Evolutionary conservation across 2,329 filamentous ascomycete species (phyloP), one percentile per base, ranked within the genome.

Genomic region (Amauroascus verrucosus): DNA sequence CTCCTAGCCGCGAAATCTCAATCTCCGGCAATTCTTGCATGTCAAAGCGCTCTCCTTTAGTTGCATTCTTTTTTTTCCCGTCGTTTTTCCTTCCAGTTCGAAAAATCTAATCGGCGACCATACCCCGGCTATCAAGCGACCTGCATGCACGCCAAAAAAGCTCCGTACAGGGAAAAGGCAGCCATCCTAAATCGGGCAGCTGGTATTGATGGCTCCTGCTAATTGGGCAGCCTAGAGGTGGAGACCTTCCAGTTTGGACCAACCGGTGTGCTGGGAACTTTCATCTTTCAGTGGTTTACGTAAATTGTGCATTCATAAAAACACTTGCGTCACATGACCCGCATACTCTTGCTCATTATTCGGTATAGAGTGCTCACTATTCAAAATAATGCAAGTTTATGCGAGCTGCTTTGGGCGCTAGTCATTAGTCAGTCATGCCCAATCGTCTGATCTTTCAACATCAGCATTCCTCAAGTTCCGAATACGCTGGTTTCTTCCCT

Each of bases 1-100:
- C 40, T 45, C 40, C 28, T 51, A 26, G 28, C 4, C 22, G 6
- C 9, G 9, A 28, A 30, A 32, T 22, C 22, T 24, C 2, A 20
- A 16, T 18, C n/a, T 13, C 14, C 33, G 47, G 46, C 46, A 24
- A 41, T 28, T 22, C 48, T 44, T 51, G 48, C 48, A 33, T 33
- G 8, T 14, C n/a, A 16, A 13, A 33, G n/a, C n/a, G 7, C n/a
- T 22, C 13, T n/a, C 38, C 3, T 6, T 40, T 40, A n/a, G n/a
- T n/a, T n/a, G n/a, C n/a, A n/a, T n/a, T n/a, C n/a, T n/a, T n/a
- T n/a, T n/a, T n/a, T n/a, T n/a, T n/a, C n/a, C n/a, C n/a, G n/a
- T n/a, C n/a, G n/a, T n/a, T n/a, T n/a, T n/a, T n/a, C n/a, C n/a
- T n/a, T n/a, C n/a, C n/a, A n/a, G n/a, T n/a, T n/a, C n/a, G n/a